phyloP scores from a whole-genome alignment of 2,329 filamentous ascomycete species.

The Neoscytalidium dimidiatum region DNA sequence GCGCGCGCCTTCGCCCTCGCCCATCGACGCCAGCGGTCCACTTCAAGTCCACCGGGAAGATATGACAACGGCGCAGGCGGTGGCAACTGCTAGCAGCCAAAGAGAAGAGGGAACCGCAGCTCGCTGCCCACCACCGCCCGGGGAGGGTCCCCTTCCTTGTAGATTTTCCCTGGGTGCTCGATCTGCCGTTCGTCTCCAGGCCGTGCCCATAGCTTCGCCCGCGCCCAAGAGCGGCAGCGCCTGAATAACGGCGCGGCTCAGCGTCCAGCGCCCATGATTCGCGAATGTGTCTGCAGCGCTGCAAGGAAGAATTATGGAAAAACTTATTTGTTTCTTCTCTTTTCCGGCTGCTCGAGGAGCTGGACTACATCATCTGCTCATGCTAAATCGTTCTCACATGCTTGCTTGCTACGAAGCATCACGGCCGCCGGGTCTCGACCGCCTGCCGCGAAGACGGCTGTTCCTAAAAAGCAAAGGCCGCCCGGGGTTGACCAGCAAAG shows the following conservation, averaged over 20 bases:
- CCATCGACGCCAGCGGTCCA: not conserved
- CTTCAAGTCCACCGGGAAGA: not conserved
- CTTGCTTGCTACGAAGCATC: not conserved
- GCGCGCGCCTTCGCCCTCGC: not conserved
- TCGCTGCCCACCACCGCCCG: not conserved
- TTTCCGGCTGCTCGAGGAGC: not conserved
- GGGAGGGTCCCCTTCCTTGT: conserved; percentile 6
- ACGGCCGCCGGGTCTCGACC: not conserved
- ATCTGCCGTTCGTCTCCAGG: conserved; percentile 20
- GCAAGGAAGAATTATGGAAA: not conserved
- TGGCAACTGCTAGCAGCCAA: not conserved
- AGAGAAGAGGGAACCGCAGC: not conserved
- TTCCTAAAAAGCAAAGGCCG: conserved; percentile 3
- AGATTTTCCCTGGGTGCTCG: conserved; percentile 17
- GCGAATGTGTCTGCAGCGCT: not conserved
- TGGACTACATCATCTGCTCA: not conserved
- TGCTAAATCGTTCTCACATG: conserved; percentile 16
- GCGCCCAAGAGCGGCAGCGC: not conserved
- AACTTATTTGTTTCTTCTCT: not conserved
- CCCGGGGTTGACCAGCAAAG: not conserved
- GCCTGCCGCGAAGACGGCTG: not conserved
- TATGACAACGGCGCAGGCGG: not conserved
- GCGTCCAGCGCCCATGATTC: conserved; percentile 13
- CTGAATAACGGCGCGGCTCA: conserved; percentile 8
- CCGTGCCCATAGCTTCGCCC: conserved; percentile 8